phyloP scores from a whole-genome alignment of 2,329 filamentous ascomycete genomes.

The Cordyceps farinosa region DNA sequence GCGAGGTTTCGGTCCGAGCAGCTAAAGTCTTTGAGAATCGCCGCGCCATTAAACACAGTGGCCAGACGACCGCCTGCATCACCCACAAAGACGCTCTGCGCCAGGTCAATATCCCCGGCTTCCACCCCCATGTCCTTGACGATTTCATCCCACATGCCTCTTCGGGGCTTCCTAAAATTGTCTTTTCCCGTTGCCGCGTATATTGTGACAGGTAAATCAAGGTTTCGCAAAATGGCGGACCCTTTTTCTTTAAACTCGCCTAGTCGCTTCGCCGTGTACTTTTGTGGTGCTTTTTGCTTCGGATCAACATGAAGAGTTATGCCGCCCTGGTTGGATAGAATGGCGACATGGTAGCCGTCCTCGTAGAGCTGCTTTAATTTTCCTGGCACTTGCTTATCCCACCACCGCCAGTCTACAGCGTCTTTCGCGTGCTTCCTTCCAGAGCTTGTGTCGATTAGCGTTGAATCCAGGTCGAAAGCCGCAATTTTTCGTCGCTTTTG shows the following conservation, averaged over 20 bases:
- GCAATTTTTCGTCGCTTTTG: slow-evolving; percentile 57
- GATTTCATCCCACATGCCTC: slow-evolving; percentile 77
- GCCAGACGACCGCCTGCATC: slow-evolving; percentile 69
- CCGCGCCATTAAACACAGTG: slow-evolving; percentile 25
- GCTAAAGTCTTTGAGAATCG: slow-evolving; percentile 55
- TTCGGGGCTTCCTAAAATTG: slow-evolving; percentile 78
- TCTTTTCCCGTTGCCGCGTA: slow-evolving; percentile 87
- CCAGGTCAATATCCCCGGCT: slow-evolving; percentile 60
- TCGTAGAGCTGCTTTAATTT: slow-evolving; percentile 65
- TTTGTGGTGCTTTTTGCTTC: slow-evolving; percentile 64
- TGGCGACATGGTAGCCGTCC: slow-evolving; percentile 70
- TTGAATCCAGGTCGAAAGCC: slow-evolving; percentile 80
- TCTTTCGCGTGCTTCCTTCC: slow-evolving; percentile 73
- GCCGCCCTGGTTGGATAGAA: slow-evolving; percentile 87
- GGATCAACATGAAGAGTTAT: slow-evolving; percentile 69
- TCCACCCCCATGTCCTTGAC: slow-evolving; percentile 58
- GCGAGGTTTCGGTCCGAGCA: slow-evolving; percentile 77
- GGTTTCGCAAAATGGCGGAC: slow-evolving; percentile 61
- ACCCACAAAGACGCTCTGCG: slow-evolving; percentile 78
- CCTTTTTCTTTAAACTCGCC: slow-evolving; percentile 81
- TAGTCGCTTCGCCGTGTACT: slow-evolving; percentile 56
- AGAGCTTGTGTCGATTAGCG: slow-evolving; percentile 74
- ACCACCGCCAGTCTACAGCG: slow-evolving; percentile 90
- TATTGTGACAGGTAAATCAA: slow-evolving; percentile 72
- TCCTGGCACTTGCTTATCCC: slow-evolving; percentile 67